A percentile compares a stretch with the other conserved stretches of the same genome.
Conservation (phyloP, 1,139 yeast species). For the Geotrichum fermentans region DNA sequence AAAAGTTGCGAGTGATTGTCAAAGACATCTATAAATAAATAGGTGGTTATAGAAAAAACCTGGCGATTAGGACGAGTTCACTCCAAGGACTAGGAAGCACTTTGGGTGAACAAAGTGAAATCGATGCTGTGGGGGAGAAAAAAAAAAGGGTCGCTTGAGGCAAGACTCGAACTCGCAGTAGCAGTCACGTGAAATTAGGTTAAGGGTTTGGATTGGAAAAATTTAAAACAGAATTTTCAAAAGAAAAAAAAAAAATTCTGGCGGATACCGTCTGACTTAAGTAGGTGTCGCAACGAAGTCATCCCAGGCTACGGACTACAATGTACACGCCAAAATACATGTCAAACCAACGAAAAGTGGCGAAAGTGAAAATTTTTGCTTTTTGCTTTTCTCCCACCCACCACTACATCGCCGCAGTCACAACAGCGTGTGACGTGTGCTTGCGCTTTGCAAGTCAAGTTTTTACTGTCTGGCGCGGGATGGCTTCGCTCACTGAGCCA, state of each 20-base stretch:
- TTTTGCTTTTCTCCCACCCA: neutral
- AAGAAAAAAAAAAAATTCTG: slow-evolving; percentile 2
- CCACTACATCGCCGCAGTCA: neutral
- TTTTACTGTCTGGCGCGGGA: neutral
- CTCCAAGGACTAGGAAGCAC: slow-evolving; percentile 4
- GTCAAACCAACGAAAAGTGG: neutral
- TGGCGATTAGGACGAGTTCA: neutral
- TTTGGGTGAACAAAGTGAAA: neutral
- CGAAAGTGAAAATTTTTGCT: neutral
- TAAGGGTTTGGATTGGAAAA: neutral
- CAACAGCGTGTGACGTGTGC: no score
- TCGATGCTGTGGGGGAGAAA: neutral
- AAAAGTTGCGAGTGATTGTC: slow-evolving; percentile 3
- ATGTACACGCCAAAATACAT: neutral
- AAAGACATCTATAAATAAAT: slow-evolving; percentile 8
- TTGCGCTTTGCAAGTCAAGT: no score
- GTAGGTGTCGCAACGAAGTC: slow-evolving; percentile 14
- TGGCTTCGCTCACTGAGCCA: no score
- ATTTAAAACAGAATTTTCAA: neutral
- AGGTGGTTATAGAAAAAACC: slow-evolving; percentile 1
- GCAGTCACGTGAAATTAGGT: slow-evolving; percentile 9
- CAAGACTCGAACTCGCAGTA: slow-evolving; percentile 1
- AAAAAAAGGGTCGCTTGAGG: neutral
- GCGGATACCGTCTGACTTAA: slow-evolving; percentile 11
- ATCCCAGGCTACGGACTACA: neutral